Evolutionary conservation across 192 early-diverging fungal species (phyloP).

Genomic region (Coemansia sp.): DNA sequence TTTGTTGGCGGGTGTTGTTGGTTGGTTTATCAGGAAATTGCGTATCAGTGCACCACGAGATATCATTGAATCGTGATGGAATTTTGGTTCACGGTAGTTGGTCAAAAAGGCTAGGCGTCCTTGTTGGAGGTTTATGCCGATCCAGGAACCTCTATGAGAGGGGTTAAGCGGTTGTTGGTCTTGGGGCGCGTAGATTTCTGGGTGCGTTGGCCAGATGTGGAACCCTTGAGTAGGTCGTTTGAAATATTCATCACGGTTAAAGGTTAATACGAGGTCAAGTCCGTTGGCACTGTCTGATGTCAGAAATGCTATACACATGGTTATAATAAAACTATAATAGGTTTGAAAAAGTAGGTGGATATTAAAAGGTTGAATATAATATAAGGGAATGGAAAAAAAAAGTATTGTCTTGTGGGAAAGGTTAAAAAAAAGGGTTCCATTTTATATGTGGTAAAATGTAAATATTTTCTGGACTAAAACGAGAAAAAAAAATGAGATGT

Average conservation of each 20-base stretch:
- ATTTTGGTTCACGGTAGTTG: conserved; percentile 25
- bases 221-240: conserved; percentile 33
- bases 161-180: conserved; percentile 29
- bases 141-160: conserved; percentile 35
- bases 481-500: no score
- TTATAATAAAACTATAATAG: no score
- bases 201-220: conserved; percentile 26
- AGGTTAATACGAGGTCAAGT: conserved; percentile 19
- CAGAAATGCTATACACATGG: no score
- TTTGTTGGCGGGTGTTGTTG: background rate
- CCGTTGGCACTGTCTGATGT: no score
- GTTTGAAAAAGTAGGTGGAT: no score
- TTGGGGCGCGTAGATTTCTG: conserved; percentile 35
- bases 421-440: no score
- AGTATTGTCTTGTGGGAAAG: no score
- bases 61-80: conserved; percentile 21
- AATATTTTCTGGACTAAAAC: no score
- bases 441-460: no score
- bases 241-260: conserved; percentile 51
- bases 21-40: conserved; percentile 21
- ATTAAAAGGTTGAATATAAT: no score
- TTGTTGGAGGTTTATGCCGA: conserved; percentile 23
- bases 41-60: conserved; percentile 48
- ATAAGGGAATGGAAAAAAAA: no score
- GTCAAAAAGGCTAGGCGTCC: conserved; percentile 38